Base-by-base conservation (phyloP, 1,284 basidiomycete genomes). In the Boletus calvinii region DNA sequence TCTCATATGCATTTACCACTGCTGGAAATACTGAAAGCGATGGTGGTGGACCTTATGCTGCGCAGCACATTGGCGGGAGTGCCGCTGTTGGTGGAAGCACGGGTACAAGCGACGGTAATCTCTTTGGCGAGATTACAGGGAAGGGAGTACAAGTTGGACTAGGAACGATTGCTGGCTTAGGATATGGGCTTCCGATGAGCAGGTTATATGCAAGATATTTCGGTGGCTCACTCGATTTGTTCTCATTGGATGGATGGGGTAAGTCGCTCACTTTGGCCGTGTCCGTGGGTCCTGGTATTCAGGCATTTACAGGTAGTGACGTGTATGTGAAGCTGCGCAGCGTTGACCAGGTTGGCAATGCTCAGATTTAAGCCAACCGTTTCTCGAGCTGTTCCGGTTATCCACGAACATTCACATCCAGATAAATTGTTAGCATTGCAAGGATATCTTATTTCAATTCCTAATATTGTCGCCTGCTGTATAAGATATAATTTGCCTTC, bases 1-100 rank as follows among this genome's bases (percentile, higher is more conserved):
- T 94, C 69, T 90, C 89, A 20, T 95, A 95, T 66, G 91, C 92
- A 6, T 95, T 94, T 67, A 94, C 92, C 3, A 94, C 92, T 3
- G 74, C 77, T 4, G 70, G 73, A 30, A 66, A 65, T 48, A 46
- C 56, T 6, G 72, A 64, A 48, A 72, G 77, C 48, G 75, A 81
- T 29, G 79, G 72, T 4, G 84, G 81, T 32, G 87, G 86, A 0
- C 86, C 87, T 12, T 85, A 91, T 62, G 83, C 84, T 43, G 80
- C 85, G 46, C 83, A 90, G 59, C 79, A 89, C 61, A 68, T 90
- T 38, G 82, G 88, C 37, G 85, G 87, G 13, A 75, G 78, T 62
- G 86, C 86, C 37, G 78, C 80, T n/a, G 71, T 87, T 31, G 79
- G 73, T 32, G 66, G 59, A n/a, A 70, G 66, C 15, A 72, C 72